Base-by-base conservation (phyloP, 257 asterid genomes). In the Solanum stenotomum region DNA sequence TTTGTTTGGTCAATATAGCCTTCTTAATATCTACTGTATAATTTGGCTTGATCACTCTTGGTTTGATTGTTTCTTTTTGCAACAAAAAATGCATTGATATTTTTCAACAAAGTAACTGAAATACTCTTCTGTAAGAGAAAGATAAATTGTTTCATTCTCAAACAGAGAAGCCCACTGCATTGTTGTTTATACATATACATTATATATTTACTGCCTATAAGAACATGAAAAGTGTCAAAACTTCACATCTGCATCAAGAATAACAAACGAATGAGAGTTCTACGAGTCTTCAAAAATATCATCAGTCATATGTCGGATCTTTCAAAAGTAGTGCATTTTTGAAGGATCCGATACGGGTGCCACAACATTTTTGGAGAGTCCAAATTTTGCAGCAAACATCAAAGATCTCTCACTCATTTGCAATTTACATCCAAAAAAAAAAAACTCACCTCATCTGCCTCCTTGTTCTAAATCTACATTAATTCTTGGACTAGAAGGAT, bases 381-480 rank as follows among this genome's bases (percentile, higher is more conserved):
- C 78, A 15, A 63, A 3, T 23, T 61, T 49, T 10, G 20, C 23
- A 37, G n/a, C 37, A 85, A 23, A 5, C 25, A 25, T 10, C 42
- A 83, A 20, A 59, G 68, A 59, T 1, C 13, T 59, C 68, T 8
- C 68, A 59, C 13, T 59, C 67, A 59, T 22, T 59, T 59, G 67
- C 25, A 59, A 33, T 71, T 71, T 33, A 33, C 6, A 67, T 10
- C 38, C 2, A 34, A 9, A 20, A 22, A 22, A 59, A 52, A 18
- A 59, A 20, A 61, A 59, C n/a, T 61, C 77, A 84, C 38, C 23
- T 33, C 38, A 27, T 44, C 46, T 13, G 72, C 88, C 87, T 79
- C 92, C 95, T 88, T 90, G 96, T 91, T 95, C 98, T 81, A 93
- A 77, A 86, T 94, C 98, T 87, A 90, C 56, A 18, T 52, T 52